A percentile compares a stretch with the other conserved stretches of the same genome.
Evolutionary conservation across 1,139 yeast genomes (phyloP).

Genomic region (Candida sojae): DNA sequence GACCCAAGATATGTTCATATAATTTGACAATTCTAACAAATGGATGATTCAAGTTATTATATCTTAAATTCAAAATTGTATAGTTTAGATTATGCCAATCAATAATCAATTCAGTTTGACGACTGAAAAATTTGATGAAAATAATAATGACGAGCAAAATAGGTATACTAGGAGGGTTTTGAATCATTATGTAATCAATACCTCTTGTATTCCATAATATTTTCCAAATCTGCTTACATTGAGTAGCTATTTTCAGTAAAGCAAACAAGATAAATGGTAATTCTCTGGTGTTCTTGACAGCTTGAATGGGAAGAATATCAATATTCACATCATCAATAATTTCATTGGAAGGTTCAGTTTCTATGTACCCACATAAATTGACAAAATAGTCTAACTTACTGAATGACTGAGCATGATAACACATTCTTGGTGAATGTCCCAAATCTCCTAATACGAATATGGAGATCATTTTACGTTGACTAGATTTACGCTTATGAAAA

Average conservation of each 20-base stretch:
- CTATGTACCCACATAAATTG: slow-evolving; percentile 82
- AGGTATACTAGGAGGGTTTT: slow-evolving; percentile 95
- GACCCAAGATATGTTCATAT: slow-evolving; percentile 63
- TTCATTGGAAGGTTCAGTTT: slow-evolving; percentile 53
- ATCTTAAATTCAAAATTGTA: slow-evolving; percentile 73
- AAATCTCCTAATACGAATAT: slow-evolving; percentile 89
- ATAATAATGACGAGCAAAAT: slow-evolving; percentile 63
- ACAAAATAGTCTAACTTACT: slow-evolving; percentile 72
- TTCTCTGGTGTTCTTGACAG: slow-evolving; percentile 39
- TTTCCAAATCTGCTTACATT: slow-evolving; percentile 46
- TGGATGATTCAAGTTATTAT: slow-evolving; percentile 54
- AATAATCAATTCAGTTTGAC: slow-evolving; percentile 65
- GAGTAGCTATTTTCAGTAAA: slow-evolving; percentile 56
- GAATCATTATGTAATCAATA: slow-evolving; percentile 71
- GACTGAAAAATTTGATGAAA: slow-evolving; percentile 54
- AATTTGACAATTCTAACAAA: slow-evolving; percentile 58
- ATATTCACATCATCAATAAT: slow-evolving; percentile 53
- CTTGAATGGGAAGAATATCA: slow-evolving; percentile 52
- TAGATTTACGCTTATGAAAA: slow-evolving; percentile 17
- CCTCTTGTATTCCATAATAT: slow-evolving; percentile 55
- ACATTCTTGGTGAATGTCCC: slow-evolving; percentile 95
- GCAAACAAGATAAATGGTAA: slow-evolving; percentile 65
- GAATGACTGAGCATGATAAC: slow-evolving; percentile 84
- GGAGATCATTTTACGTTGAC: slow-evolving; percentile 54
- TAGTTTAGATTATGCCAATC: slow-evolving; percentile 98